phyloP scores from a whole-genome alignment of 2,329 filamentous ascomycete genomes.

The Claviceps sp. region DNA sequence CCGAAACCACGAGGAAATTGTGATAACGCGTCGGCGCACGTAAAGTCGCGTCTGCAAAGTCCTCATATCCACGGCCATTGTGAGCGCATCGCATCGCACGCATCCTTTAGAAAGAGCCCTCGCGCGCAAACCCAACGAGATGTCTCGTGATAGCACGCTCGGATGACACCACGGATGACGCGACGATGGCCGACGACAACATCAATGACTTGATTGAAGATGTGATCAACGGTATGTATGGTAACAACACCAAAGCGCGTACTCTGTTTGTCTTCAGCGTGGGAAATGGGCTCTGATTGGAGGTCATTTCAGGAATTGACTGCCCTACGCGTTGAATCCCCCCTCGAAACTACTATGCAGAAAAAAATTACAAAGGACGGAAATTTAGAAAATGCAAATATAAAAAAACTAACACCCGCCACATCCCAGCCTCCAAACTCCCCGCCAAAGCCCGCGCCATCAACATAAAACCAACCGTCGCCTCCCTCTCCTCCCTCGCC shows the following conservation, averaged over 20 bases:
- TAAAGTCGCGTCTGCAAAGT: not conserved
- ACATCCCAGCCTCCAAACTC: conserved; percentile 36
- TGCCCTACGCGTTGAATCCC: too few species aligned
- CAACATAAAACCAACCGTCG: conserved; percentile 49
- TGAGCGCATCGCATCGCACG: too few species aligned
- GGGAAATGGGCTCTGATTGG: too few species aligned
- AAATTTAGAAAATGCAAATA: not conserved
- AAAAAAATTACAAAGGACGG: not conserved
- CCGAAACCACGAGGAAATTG: not conserved
- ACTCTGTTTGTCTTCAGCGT: not conserved
- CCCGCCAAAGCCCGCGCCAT: conserved; percentile 53
- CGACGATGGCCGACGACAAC: conserved; percentile 17
- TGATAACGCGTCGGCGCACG: not conserved
- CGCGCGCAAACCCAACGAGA: not conserved
- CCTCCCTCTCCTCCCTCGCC: conserved; percentile 46
- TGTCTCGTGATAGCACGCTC: not conserved
- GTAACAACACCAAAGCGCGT: not conserved
- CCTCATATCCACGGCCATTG: not conserved
- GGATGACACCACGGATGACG: not conserved
- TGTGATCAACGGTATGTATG: conserved; percentile 21
- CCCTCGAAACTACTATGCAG: not conserved
- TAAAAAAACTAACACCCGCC: not conserved
- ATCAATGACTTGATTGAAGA: conserved; percentile 23
- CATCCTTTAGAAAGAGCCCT: not conserved
- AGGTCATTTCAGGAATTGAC: too few species aligned